Conservation (phyloP, 2,329 filamentous ascomycete species). For the Penicillium hesseltinei region DNA sequence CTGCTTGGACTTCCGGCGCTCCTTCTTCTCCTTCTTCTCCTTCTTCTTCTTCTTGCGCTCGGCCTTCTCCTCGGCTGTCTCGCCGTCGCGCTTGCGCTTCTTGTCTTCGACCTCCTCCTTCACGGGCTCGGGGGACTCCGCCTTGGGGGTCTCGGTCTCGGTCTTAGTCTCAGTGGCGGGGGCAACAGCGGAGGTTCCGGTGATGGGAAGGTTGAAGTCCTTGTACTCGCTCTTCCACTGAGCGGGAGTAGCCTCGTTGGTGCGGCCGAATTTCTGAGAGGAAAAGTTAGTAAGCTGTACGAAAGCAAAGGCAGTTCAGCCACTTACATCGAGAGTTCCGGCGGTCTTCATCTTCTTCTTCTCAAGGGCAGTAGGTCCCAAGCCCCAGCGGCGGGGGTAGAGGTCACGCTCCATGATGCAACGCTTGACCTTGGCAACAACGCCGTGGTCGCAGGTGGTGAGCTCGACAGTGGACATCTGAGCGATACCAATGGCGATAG, state of each 20-base stretch:
- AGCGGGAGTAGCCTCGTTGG: slow-evolving; percentile 88
- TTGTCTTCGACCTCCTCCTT: slow-evolving; percentile 49
- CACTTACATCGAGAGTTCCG: slow-evolving; percentile 75
- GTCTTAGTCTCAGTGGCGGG: slow-evolving; percentile 31
- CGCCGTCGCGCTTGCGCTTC: slow-evolving; percentile 57
- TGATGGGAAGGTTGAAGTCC: slow-evolving; percentile 66
- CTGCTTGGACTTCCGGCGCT: slow-evolving; percentile 80
- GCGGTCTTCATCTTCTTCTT: slow-evolving; percentile 99
- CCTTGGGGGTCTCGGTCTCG: slow-evolving; percentile 15
- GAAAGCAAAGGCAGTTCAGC: neutral
- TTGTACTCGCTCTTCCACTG: slow-evolving; percentile 93
- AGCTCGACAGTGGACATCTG: slow-evolving; percentile 99
- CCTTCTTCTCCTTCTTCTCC: slow-evolving; percentile 56
- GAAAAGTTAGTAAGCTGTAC: neutral
- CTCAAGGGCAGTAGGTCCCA: slow-evolving; percentile 87
- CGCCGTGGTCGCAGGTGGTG: slow-evolving; percentile 93
- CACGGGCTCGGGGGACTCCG: slow-evolving; percentile 23
- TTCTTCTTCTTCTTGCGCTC: slow-evolving; percentile 54
- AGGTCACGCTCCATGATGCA: slow-evolving; percentile 99
- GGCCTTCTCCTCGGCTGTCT: slow-evolving; percentile 50
- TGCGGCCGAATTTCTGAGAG: slow-evolving; percentile 73
- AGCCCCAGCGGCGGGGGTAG: slow-evolving; percentile 94
- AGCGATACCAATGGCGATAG: slow-evolving; percentile 91
- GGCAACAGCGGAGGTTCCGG: slow-evolving; percentile 47
- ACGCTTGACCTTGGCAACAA: slow-evolving; percentile 97